Evolutionary conservation across 257 asterid species (phyloP), one percentile per base, ranked within the genome.

Genomic region (Solanum peruvianum): DNA sequence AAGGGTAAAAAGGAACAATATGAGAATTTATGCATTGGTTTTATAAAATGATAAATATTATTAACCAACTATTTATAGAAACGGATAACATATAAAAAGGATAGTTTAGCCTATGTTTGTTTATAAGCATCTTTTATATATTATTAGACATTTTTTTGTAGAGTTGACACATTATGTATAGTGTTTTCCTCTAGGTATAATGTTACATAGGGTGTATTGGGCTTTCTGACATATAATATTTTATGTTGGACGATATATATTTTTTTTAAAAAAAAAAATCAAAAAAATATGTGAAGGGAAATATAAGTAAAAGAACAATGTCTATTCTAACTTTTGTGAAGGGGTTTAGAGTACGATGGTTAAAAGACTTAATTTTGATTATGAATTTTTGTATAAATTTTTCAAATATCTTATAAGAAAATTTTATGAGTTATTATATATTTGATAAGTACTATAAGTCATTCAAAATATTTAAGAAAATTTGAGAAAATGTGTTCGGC

Each of bases 241-340:
- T 66, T 66, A 1, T 66, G 10, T 66, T 25, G 18, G 20, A 11
- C 35, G 0, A 0, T 25, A 66, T 66, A 66, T 33, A 4, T 33
- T 3, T 25, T 2, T 64, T 64, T 64, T 25, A 0, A 25, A 25
- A 66, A 25, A 25, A 5, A 0, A 11, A 25, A 2, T 9, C 10
- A 0, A 62, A 64, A 52, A 64, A 66, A 25, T 5, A 25, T 25
- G 72, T 12, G 35, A 2, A 11, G 10, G 9, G 35, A 23, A 62
- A 62, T 62, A 10, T 25, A 69, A 69, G 75, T 69, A 0, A 14
- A 69, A 29, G 41, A 15, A 31, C 41, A 31, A 16, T 12, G 21
- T 71, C 2, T 4, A 9, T 71, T 33, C 25, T 11, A 9, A 33
- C 20, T 33, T 71, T 9, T 71, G 16, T 35, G 16, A 35, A 35